Base-by-base conservation (phyloP, 2,329 filamentous ascomycete species). In the Cladobotryum mycophilum region DNA sequence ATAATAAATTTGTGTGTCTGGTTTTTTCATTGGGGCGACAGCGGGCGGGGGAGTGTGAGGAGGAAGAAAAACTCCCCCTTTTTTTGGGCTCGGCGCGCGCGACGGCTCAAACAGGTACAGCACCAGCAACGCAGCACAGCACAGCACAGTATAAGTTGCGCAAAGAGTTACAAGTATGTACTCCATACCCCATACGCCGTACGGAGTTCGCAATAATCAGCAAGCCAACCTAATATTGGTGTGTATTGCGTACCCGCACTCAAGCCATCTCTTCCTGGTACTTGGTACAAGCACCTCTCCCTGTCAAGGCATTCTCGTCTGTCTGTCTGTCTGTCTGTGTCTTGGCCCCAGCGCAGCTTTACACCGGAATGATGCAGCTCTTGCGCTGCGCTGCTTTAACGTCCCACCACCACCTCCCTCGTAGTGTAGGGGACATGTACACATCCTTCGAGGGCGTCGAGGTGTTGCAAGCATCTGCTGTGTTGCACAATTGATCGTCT, bases 201-300 rank as follows among this genome's bases (percentile, higher is more conserved):
- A 42, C 38, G 33, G 22, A 51, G 40, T 12, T 42, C 13, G 18
- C 40, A 22, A 42, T 13, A 42, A 20, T 37, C 37, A 41, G 48
- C 36, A 43, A 41, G 30, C 45, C 48, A 35, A 33, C 36, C 48
- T 43, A 41, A 44, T 44, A 44, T 41, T 25, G 34, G 47, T 30
- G 43, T n/a, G 34, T 36, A 35, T 45, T 25, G 43, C 43, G 43
- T 45, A 45, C 40, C 40, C 45, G 45, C 35, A 47, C 36, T 34
- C 17, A 35, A 36, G 35, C 25, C 25, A 30, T 5, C 25, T 38
- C 36, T 30, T 30, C 45, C 45, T 40, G 35, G 25, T 30, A 30
- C 25, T 30, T 30, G 25, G 25, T 30, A 30, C 25, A 30, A 30
- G 25, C 25, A 30, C 25, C 25, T 30, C 4, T 30, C 25, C 25